A percentile compares a stretch with the other conserved stretches of the same genome.
These are phyloP conservation scores for Phytophthora pluvialis DNA, from an alignment of 352 stramenopile genomes.

Conservation along the genomic window DNA sequence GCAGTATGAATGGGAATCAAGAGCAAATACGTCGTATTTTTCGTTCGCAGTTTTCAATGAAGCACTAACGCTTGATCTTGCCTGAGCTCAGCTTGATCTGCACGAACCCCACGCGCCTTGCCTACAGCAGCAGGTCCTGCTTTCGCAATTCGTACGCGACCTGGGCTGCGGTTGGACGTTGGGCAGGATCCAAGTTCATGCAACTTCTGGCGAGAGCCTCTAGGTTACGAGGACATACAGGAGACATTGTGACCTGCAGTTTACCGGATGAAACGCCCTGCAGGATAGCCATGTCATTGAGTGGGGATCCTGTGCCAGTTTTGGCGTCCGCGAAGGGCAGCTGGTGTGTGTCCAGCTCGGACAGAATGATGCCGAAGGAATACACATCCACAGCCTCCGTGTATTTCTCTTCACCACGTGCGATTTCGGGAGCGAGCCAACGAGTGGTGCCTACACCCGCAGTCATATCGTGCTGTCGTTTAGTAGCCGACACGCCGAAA, in stretches of 20 bases:
- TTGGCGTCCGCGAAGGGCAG: slow-evolving; percentile 64
- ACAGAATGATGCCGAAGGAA: slow-evolving; percentile 72
- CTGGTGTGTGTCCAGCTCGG: slow-evolving; percentile 72
- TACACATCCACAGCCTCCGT: slow-evolving; percentile 74
- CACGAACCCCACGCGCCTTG: background rate
- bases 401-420: slow-evolving; percentile 65
- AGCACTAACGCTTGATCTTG: slow-evolving; percentile 1
- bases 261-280: slow-evolving; percentile 56
- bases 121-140: slow-evolving; percentile 51
- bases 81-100: background rate
- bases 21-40: slow-evolving; percentile 4
- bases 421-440: slow-evolving; percentile 71
- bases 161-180: slow-evolving; percentile 59
- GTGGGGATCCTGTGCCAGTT: slow-evolving; percentile 36
- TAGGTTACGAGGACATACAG: slow-evolving; percentile 53
- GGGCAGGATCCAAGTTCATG: slow-evolving; percentile 53
- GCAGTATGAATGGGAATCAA: too few relatives aligned
- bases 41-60: background rate
- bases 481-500: slow-evolving; percentile 69
- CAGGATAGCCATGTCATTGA: slow-evolving; percentile 68
- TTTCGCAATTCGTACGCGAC: slow-evolving; percentile 71
- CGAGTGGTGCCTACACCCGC: slow-evolving; percentile 63
- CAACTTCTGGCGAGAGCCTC: slow-evolving; percentile 57
- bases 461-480: slow-evolving; percentile 67
- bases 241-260: slow-evolving; percentile 47